Conservation (phyloP, 192 early-diverging fungal genomes). For the Entomortierella lignicola region DNA sequence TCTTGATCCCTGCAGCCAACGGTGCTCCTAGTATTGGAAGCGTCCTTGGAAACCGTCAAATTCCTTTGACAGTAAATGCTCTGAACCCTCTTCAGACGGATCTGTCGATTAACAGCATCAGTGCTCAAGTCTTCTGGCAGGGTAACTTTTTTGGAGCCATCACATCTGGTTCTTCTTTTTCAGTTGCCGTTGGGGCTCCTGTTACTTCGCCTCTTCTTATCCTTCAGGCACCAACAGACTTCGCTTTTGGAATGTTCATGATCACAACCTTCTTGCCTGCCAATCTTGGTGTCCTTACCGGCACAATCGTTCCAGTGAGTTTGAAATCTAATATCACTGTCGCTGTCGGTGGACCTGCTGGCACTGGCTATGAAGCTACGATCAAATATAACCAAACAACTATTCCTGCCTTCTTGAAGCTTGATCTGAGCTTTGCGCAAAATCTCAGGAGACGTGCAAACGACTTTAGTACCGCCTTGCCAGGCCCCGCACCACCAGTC, state of each 20-base stretch:
- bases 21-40: conserved; percentile 21
- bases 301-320: conserved; percentile 18
- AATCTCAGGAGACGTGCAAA: conserved; percentile 4
- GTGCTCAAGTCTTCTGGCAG: conserved; percentile 27
- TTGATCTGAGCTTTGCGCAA: conserved; percentile 18
- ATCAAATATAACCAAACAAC: conserved; percentile 35
- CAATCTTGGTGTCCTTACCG: conserved; percentile 32
- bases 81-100: conserved; percentile 18
- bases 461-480: not conserved
- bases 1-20: conserved; percentile 18
- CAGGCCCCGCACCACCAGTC: conserved; percentile 11
- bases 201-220: conserved; percentile 12
- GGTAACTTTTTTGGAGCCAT: conserved; percentile 26
- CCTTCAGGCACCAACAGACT: conserved; percentile 23
- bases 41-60: conserved; percentile 40
- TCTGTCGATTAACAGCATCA: conserved; percentile 19
- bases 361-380: conserved; percentile 8
- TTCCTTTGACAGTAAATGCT: conserved; percentile 23
- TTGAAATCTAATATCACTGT: conserved; percentile 24
- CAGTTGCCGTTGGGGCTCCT: conserved; percentile 12
- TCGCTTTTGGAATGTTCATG: conserved; percentile 42
- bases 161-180: conserved; percentile 2
- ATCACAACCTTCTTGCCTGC: conserved; percentile 22
- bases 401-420: conserved; percentile 39
- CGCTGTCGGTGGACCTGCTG: conserved; percentile 16